Evolutionary conservation across 2,329 filamentous ascomycete genomes (phyloP), one percentile per base, ranked within the genome.

Genomic region (Fusarium oligoseptatum): DNA sequence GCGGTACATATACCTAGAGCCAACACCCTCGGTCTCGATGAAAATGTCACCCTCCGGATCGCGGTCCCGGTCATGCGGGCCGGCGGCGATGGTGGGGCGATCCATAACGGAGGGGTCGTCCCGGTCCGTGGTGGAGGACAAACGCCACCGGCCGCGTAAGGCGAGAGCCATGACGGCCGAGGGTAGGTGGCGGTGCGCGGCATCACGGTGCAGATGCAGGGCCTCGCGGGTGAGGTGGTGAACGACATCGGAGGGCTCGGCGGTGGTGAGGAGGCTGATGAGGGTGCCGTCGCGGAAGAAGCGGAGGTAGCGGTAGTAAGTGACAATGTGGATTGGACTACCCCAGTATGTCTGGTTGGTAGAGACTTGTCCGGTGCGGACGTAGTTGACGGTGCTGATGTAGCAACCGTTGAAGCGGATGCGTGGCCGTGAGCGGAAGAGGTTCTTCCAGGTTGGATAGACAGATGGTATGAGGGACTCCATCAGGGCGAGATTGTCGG

Each of bases 341-440:
- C 87, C 86, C 94, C 95, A 98, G 1, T 93, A 92, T 20, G 93
- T 85, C 64, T 91, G 92, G 73, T 92, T 92, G 22, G 90, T 88
- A 4, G 91, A 92, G 12, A 92, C 88, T 68, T 93, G 93, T 36
- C 97, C 97, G 0, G 94, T 87, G 27, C 97, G 93, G 60, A 94
- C 91, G 84, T 99, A 99, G 85, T 98, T 98, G 68, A 98, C 95
- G 0, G 96, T 98, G 82, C 92, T 94, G 83, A 99, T 98, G 85
- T 99, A 99, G 83, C 95, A 93, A 29, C 97, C 97, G 79, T 97
- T 97, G 87, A 97, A 99, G 67, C 97, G 94, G 70, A 98, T 89
- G 50, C 97, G 92, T 3, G 97, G 96, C 15, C 95, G 93, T 6
- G 87, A 86, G 43, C 93, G 94, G 85, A 98, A 97, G 86, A 98